Evolutionary conservation across 2,329 filamentous ascomycete species (phyloP).

Genomic region (Fusarium buxicola): DNA sequence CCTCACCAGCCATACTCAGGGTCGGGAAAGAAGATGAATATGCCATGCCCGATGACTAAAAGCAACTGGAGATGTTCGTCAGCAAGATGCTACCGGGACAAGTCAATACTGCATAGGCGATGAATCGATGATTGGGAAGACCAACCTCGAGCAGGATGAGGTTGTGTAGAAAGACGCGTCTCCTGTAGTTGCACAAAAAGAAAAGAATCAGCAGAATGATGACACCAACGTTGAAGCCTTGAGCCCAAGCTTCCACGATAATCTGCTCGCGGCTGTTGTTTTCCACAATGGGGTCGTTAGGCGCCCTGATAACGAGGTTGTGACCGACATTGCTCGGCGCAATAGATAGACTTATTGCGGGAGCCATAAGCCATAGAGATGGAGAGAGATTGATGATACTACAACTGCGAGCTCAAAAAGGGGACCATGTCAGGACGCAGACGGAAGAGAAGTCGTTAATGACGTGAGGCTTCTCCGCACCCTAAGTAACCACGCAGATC

Average conservation of each 20-base stretch:
- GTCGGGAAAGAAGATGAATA: conserved; percentile 27
- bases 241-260: conserved; percentile 30
- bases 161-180: conserved; percentile 26
- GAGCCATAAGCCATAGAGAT: no score
- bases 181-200: conserved; percentile 28
- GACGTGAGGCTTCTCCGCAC: no score
- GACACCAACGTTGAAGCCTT: conserved; percentile 25
- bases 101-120: no score
- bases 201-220: conserved; percentile 15
- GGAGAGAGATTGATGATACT: no score
- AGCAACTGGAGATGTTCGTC: conserved; percentile 5
- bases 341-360: no score
- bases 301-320: no score
- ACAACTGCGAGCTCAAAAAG: no score
- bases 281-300: no score
- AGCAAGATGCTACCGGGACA: neutral
- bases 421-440: no score
- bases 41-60: conserved; percentile 25
- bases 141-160: conserved; percentile 27
- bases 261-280: conserved; percentile 18
- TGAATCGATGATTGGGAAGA: neutral
- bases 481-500: no score
- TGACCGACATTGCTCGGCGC: no score
- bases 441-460: no score
- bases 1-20: conserved; percentile 29